Percentiles rank a stretch among this genome's conserved stretches.
Evolutionary conservation across 805 yeast genomes (phyloP).

Genomic region (Suhomyces emberorum): DNA sequence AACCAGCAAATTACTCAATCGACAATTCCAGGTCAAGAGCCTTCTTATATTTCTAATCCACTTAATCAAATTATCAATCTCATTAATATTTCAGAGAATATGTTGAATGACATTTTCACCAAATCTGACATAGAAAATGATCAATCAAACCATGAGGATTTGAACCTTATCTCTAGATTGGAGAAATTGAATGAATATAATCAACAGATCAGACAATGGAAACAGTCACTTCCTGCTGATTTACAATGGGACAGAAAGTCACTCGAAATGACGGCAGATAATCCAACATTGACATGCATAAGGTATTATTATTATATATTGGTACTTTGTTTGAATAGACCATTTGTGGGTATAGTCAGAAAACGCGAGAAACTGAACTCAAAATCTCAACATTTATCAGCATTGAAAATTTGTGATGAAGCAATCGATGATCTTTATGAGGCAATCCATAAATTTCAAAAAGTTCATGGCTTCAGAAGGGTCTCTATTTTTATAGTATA

Average conservation of each 20-base stretch:
- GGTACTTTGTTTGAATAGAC: conserved; percentile 56
- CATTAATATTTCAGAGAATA: conserved; percentile 43
- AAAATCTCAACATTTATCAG: conserved; percentile 20
- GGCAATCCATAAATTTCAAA: conserved; percentile 35
- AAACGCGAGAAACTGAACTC: conserved; percentile 6
- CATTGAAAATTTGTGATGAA: conserved; percentile 32
- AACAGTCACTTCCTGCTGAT: conserved; percentile 44
- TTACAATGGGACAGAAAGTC: conserved; percentile 46
- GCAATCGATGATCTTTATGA: conserved; percentile 42
- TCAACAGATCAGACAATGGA: conserved; percentile 51
- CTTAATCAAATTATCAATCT: conserved; percentile 40
- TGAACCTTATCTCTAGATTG: conserved; percentile 39
- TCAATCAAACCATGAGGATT: conserved; percentile 31
- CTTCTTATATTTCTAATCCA: conserved; percentile 42
- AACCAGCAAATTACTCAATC: not conserved
- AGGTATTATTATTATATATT: conserved; percentile 58
- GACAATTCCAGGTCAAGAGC: not conserved
- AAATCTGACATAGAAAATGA: conserved; percentile 30
- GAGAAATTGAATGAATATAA: conserved; percentile 45
- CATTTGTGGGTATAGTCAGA: conserved; percentile 45
- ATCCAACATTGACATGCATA: conserved; percentile 52
- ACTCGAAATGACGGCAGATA: conserved; percentile 43
- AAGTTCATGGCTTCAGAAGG: conserved; percentile 37
- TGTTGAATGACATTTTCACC: conserved; percentile 44
- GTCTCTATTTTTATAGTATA: conserved; percentile 48